These are phyloP conservation scores for Acanthamoeba royreba DNA, from an alignment of 208 protist genomes.

Conservation along the genomic window DNA sequence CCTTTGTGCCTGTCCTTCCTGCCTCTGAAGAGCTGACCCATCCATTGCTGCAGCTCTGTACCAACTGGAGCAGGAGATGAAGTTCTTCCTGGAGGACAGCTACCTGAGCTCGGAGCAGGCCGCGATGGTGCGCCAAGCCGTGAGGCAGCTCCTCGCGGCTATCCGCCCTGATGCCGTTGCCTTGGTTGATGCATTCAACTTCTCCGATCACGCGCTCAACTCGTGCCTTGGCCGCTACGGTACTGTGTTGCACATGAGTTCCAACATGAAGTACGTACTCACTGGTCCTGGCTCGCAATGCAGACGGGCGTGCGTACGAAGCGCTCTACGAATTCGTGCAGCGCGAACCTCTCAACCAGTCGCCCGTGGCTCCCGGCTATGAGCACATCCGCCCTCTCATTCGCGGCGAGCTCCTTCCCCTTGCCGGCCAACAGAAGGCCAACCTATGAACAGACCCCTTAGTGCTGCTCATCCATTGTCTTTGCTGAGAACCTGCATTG, in stretches of 20 bases:
- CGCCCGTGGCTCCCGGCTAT: neutral
- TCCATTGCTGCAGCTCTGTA: neutral
- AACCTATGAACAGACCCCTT: neutral
- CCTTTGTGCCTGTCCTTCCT: neutral
- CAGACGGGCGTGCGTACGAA: slow-evolving; percentile 40
- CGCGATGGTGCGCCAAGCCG: neutral
- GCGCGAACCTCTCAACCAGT: slow-evolving; percentile 34
- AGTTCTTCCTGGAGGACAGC: neutral
- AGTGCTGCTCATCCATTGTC: too few species aligned
- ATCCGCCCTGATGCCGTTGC: slow-evolving; percentile 45
- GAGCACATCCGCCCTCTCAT: slow-evolving; percentile 49
- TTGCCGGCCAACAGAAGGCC: neutral
- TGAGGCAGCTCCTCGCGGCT: slow-evolving; percentile 15
- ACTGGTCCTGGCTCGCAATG: neutral
- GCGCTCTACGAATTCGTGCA: slow-evolving; percentile 43
- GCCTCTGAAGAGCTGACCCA: neutral
- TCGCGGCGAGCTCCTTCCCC: neutral
- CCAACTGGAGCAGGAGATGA: slow-evolving; percentile 36
- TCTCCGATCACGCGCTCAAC: slow-evolving; percentile 50
- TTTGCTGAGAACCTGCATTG: too few species aligned
- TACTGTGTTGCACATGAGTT: neutral
- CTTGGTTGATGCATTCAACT: slow-evolving; percentile 52
- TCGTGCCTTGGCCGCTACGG: slow-evolving; percentile 51
- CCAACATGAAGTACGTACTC: neutral
- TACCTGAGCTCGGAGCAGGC: slow-evolving; percentile 5